phyloP scores from a whole-genome alignment of 2,329 filamentous ascomycete species.

The Nothophoma quercina region DNA sequence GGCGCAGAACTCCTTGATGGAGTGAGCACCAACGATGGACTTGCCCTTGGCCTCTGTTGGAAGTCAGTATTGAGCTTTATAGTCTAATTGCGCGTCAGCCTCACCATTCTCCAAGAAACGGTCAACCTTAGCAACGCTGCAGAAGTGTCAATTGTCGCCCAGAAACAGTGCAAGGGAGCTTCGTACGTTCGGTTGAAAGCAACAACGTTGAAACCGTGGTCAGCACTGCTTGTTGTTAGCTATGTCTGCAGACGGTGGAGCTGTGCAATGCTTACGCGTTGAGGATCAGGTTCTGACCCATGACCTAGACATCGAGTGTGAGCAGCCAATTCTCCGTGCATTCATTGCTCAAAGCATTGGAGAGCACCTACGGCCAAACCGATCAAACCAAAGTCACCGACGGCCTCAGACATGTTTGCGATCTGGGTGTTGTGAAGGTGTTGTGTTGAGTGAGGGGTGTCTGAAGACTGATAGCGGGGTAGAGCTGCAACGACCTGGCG shows the following conservation, averaged over 20 bases:
- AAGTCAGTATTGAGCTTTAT: conserved; percentile 32
- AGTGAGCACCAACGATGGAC: conserved; percentile 92
- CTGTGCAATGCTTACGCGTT: conserved; percentile 54
- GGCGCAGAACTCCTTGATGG: conserved; percentile 89
- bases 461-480: conserved; percentile 35
- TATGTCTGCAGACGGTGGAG: conserved; percentile 24
- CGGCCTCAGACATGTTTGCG: conserved; percentile 49
- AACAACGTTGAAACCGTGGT: conserved; percentile 87
- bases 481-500: conserved; percentile 41
- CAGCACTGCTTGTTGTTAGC: conserved; percentile 51
- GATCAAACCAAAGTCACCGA: conserved; percentile 61
- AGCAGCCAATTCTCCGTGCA: conserved; percentile 21
- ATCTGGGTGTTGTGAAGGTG: conserved; percentile 17
- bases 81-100: background rate
- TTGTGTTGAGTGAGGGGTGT: conserved; percentile 22
- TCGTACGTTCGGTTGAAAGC: conserved; percentile 90
- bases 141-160: conserved; percentile 29
- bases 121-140: conserved; percentile 89
- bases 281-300: conserved; percentile 64
- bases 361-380: conserved; percentile 55
- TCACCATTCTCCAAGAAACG: conserved; percentile 78
- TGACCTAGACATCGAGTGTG: conserved; percentile 42
- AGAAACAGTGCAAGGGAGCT: background rate
- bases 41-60: conserved; percentile 70
- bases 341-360: background rate